A percentile compares a stretch with the other conserved stretches of the same genome.
phyloP scores from a whole-genome alignment of 441 rosid genomes.

The Erodium texanum region DNA sequence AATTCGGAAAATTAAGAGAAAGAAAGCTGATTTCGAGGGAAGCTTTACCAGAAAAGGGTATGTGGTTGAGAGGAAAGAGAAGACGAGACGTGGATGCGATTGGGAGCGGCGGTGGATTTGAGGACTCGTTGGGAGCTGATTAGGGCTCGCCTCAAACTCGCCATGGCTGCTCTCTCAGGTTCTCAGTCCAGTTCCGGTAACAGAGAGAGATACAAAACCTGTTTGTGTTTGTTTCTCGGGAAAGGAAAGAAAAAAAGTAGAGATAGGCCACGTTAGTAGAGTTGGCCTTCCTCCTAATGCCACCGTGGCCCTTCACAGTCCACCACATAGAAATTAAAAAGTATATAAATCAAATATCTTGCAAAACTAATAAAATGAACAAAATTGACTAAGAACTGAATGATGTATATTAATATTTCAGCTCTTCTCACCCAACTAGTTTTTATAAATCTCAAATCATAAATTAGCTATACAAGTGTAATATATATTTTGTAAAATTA shows the following conservation, averaged over 20 bases:
- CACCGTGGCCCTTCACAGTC: background rate
- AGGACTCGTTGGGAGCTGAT: constrained; percentile 34
- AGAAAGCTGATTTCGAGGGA: background rate
- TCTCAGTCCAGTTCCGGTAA: background rate
- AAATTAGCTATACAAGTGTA: no score
- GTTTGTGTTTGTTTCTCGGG: background rate
- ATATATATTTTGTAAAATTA: no score
- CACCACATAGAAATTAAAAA: no score
- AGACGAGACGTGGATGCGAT: constrained; percentile 15
- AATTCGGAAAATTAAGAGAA: background rate
- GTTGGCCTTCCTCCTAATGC: background rate
- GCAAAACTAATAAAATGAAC: no score
- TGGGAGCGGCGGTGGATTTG: constrained; percentile 22
- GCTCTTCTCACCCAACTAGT: no score
- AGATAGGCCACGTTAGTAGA: background rate
- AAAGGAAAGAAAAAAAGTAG: background rate
- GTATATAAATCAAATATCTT: no score
- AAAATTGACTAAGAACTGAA: no score
- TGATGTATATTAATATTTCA: no score
- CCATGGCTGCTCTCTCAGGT: constrained; percentile 27
- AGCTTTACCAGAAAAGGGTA: constrained; percentile 25
- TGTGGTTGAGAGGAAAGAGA: background rate
- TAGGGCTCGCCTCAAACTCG: constrained; percentile 39
- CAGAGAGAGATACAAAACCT: no score
- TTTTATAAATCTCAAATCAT: no score